These are phyloP conservation scores for Coniophora puteana DNA, from an alignment of 1,284 basidiomycete genomes.

Conservation along the genomic window DNA sequence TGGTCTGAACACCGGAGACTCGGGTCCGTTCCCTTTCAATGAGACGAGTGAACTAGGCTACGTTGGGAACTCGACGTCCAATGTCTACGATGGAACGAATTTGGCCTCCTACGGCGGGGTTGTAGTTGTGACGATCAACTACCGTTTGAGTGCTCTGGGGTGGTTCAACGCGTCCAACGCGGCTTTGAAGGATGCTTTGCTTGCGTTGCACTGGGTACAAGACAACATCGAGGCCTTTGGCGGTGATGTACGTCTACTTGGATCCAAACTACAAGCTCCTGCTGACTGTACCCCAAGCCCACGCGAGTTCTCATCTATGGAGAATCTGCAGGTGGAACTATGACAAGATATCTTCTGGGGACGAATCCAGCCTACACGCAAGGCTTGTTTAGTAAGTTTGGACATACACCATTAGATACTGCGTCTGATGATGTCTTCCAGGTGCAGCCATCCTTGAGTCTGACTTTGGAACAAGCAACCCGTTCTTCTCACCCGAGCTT, in stretches of 20 bases:
- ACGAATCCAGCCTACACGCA: conserved; percentile 13
- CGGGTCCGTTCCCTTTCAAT: conserved; percentile 14
- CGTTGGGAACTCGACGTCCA: conserved; percentile 14
- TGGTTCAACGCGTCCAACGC: conserved; percentile 21
- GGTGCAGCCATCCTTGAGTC: conserved; percentile 12
- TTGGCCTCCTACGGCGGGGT: conserved; percentile 19
- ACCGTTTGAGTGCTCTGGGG: conserved; percentile 22
- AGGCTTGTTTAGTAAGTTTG: conserved; percentile 12
- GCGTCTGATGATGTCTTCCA: not conserved
- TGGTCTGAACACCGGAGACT: conserved; percentile 10
- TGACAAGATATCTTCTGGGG: conserved; percentile 15
- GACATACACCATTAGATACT: not conserved
- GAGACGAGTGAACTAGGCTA: conserved; percentile 15
- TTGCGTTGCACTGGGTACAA: conserved; percentile 27
- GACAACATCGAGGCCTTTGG: conserved; percentile 24
- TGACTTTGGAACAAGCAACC: conserved; percentile 10
- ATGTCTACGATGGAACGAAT: conserved; percentile 17
- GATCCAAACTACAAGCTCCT: not conserved
- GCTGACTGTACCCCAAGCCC: conserved; percentile 5
- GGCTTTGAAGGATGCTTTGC: conserved; percentile 17
- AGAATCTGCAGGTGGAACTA: conserved; percentile 13
- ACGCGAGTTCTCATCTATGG: conserved; percentile 14
- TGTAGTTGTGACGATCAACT: conserved; percentile 34
- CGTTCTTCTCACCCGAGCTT: conserved; percentile 11
- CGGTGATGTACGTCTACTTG: conserved; percentile 11